phyloP scores from a whole-genome alignment of 2,329 filamentous ascomycete species.

The Ophiosphaerella herpotricha region DNA sequence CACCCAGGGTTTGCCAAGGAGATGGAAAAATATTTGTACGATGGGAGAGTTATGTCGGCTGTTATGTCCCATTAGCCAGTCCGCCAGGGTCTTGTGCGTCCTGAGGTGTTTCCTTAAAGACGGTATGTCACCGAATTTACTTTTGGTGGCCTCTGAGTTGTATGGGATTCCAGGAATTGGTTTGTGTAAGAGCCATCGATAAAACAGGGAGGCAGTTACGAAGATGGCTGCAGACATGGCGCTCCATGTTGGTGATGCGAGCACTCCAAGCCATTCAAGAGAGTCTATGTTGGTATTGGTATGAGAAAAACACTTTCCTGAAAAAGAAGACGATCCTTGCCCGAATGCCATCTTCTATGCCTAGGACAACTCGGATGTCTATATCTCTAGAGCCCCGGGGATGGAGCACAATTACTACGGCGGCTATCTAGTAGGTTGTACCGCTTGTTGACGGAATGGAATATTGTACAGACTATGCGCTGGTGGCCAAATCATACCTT shows the following conservation, averaged over 20 bases:
- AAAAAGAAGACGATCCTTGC: too few relatives aligned
- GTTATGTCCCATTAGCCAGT: slow-evolving; percentile 10
- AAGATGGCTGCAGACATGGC: background rate
- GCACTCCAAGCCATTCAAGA: background rate
- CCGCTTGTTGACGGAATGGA: too few relatives aligned
- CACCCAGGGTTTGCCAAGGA: slow-evolving; percentile 51
- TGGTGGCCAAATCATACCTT: too few relatives aligned
- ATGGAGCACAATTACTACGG: too few relatives aligned
- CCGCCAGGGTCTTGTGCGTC: slow-evolving; percentile 1
- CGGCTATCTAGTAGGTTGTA: too few relatives aligned
- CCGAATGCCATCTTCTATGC: too few relatives aligned
- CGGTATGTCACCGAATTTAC: slow-evolving; percentile 52
- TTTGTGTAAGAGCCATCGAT: slow-evolving; percentile 43
- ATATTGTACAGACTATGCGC: too few relatives aligned
- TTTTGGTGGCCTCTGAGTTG: slow-evolving; percentile 43
- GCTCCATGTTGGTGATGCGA: background rate
- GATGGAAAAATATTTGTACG: slow-evolving; percentile 55
- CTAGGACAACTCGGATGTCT: too few relatives aligned
- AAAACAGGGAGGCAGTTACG: slow-evolving; percentile 7
- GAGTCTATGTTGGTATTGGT: background rate
- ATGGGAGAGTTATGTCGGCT: slow-evolving; percentile 13
- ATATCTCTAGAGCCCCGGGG: too few relatives aligned
- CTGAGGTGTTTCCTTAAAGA: slow-evolving; percentile 39
- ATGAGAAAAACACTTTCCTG: too few relatives aligned
- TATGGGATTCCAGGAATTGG: slow-evolving; percentile 55